A percentile compares a stretch with the other conserved stretches of the same genome.
Evolutionary conservation across 192 early-diverging fungal species (phyloP).

Genomic region (Coemansia aciculifera): DNA sequence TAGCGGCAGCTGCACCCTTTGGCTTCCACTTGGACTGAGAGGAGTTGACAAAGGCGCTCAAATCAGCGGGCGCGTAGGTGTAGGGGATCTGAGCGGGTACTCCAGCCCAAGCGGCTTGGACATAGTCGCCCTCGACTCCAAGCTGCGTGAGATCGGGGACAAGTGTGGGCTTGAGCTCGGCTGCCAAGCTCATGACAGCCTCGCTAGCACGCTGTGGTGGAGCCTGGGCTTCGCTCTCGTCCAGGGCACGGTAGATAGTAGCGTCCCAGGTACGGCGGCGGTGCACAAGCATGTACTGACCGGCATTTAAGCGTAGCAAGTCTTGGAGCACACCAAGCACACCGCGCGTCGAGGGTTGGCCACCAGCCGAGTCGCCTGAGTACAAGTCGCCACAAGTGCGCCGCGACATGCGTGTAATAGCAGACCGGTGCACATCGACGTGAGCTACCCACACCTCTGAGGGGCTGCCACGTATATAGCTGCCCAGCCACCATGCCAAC

Average conservation of each 20-base stretch:
- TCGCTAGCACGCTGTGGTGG: conserved; percentile 4
- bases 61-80: conserved; percentile 46
- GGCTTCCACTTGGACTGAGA: conserved; percentile 4
- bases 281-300: conserved; percentile 45
- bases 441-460: conserved; percentile 50
- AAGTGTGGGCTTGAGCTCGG: conserved; percentile 16
- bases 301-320: conserved; percentile 18
- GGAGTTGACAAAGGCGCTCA: neutral
- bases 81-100: conserved; percentile 31
- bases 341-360: conserved; percentile 43
- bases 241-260: conserved; percentile 41
- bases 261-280: conserved; percentile 47
- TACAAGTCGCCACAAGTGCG: conserved; percentile 22
- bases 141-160: conserved; percentile 1
- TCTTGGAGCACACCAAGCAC: conserved; percentile 29
- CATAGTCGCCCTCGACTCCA: conserved; percentile 40
- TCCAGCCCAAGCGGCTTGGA: conserved; percentile 41
- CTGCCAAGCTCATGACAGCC: conserved; percentile 31
- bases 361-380: neutral
- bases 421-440: conserved; percentile 14
- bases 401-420: conserved; percentile 12
- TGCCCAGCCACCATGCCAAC: conserved; percentile 45
- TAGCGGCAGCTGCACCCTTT: conserved; percentile 6
- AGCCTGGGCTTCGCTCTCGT: conserved; percentile 14
- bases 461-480: conserved; percentile 46